phyloP scores from a whole-genome alignment of 2,329 filamentous ascomycete genomes.

The Calonectria hongkongensis region DNA sequence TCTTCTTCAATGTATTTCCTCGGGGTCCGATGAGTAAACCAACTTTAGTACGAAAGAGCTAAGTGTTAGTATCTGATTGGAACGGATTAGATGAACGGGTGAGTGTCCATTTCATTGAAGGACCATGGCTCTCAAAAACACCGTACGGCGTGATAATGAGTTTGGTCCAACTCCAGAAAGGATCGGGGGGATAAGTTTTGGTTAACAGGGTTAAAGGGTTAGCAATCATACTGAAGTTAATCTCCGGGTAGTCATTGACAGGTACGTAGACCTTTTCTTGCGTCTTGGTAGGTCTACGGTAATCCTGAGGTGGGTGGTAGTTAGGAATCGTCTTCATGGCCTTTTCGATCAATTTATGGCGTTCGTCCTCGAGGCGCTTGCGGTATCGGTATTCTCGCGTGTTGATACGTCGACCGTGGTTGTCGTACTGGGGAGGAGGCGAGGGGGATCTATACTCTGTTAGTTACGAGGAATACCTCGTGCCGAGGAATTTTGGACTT shows the following conservation, averaged over 20 bases:
- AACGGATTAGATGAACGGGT: conserved; percentile 60
- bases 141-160: conserved; percentile 57
- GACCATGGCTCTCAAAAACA: conserved; percentile 58
- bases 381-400: conserved; percentile 99
- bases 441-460: conserved; percentile 85
- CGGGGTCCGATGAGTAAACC: conserved; percentile 99
- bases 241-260: conserved; percentile 99
- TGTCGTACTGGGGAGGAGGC: conserved; percentile 97
- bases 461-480: conserved; percentile 25
- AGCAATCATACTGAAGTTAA: conserved; percentile 99
- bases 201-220: conserved; percentile 92
- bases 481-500: conserved; percentile 60
- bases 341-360: conserved; percentile 98
- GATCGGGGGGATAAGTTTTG: conserved; percentile 60
- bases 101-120: conserved; percentile 58
- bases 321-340: conserved; percentile 99
- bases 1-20: conserved; percentile 99
- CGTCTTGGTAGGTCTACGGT: conserved; percentile 98
- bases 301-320: conserved; percentile 98
- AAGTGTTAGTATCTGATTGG: conserved; percentile 87
- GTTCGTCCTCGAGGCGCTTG: conserved; percentile 98
- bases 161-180: conserved; percentile 68
- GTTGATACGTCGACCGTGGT: conserved; percentile 99
- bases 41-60: conserved; percentile 93
- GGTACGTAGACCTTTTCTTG: conserved; percentile 99